Base-by-base conservation (phyloP, 805 yeast genomes). In the Zygoascus biomembranicola region DNA sequence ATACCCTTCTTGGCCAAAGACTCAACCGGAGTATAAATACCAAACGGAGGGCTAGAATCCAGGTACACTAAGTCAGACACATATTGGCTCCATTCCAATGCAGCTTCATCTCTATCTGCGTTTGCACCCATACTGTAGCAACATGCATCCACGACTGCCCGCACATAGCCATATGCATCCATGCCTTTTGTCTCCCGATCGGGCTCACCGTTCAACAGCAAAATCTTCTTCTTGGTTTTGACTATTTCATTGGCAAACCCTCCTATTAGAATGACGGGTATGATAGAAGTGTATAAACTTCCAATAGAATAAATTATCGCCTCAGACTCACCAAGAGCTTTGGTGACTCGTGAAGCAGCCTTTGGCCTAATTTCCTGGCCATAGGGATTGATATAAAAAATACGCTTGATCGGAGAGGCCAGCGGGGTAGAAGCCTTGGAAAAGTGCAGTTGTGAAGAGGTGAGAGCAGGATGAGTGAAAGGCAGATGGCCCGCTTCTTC, bases 311-410 rank as follows among this genome's bases (percentile, higher is more conserved):
- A 87, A 0, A 90, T 72, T 0, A 90, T 69, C 13, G 78, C 72
- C 39, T 82, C 77, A 0, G 87, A 71, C 6, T 47, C 44, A 2
- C 46, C 39, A 5, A 53, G 18, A 9, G 59, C 44, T 3, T 71
- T 63, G 1, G 80, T 64, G 0, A 84, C 90, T 48, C 87, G 70
- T 2, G 80, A 67, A 59, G 84, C 84, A 1, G 92, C 90, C 32
- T 72, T 67, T 2, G 97, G 96, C 57, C 81, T 79, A 26, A 87
- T 83, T 64, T 90, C 97, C 61, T 85, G 87, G 0, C 96, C 96
- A 64, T 85, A 87, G 0, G 94, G 90, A 18, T 90, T 87, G 49
- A 90, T 85, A 64, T 90, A 90, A 59, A 81, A 83, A 3, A 90
- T 78, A 37, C 92, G 70, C 26, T 77, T 73, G 9, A 90, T 82